phyloP scores from a whole-genome alignment of 2,329 filamentous ascomycete species.

The Apiospora kogelbergensis region DNA sequence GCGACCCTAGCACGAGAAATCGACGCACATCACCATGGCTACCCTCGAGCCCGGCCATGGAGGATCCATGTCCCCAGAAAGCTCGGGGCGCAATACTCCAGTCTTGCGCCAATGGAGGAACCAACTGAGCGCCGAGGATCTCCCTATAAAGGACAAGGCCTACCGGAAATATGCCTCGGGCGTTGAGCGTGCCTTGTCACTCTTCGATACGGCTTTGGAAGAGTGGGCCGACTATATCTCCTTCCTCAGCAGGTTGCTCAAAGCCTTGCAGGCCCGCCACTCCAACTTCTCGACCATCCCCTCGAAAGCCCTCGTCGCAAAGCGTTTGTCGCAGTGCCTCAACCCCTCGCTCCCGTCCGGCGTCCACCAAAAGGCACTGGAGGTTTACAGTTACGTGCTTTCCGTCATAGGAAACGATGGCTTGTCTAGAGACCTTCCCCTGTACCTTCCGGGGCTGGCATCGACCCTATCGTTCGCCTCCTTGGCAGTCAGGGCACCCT shows the following conservation, averaged over 20 bases:
- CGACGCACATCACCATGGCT: slow-evolving; percentile 35
- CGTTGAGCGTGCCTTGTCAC: slow-evolving; percentile 80
- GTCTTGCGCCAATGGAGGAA: slow-evolving; percentile 75
- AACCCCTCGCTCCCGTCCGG: slow-evolving; percentile 92
- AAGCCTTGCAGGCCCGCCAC: slow-evolving; percentile 88
- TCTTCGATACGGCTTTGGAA: slow-evolving; percentile 91
- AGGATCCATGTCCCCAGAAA: slow-evolving; percentile 64
- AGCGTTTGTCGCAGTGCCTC: slow-evolving; percentile 90
- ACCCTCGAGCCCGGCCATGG: slow-evolving; percentile 63
- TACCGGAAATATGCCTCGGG: slow-evolving; percentile 88
- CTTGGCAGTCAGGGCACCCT: slow-evolving; percentile 81
- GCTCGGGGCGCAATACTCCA: slow-evolving; percentile 79
- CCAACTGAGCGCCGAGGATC: slow-evolving; percentile 65
- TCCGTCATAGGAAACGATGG: slow-evolving; percentile 78
- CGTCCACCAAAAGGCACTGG: slow-evolving; percentile 94
- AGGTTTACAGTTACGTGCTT: slow-evolving; percentile 91
- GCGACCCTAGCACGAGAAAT: slow-evolving; percentile 23
- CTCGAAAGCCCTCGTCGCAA: slow-evolving; percentile 79
- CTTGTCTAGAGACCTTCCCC: slow-evolving; percentile 75
- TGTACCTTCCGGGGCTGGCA: slow-evolving; percentile 88
- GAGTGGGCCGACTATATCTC: slow-evolving; percentile 99
- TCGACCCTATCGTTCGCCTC: slow-evolving; percentile 93
- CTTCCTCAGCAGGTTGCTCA: slow-evolving; percentile 86
- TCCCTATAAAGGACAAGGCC: slow-evolving; percentile 59
- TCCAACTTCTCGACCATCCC: slow-evolving; percentile 71